Percentiles rank a stretch among this genome's conserved stretches.
phyloP scores from a whole-genome alignment of 1,284 basidiomycete genomes.

The Puccinia horiana region DNA sequence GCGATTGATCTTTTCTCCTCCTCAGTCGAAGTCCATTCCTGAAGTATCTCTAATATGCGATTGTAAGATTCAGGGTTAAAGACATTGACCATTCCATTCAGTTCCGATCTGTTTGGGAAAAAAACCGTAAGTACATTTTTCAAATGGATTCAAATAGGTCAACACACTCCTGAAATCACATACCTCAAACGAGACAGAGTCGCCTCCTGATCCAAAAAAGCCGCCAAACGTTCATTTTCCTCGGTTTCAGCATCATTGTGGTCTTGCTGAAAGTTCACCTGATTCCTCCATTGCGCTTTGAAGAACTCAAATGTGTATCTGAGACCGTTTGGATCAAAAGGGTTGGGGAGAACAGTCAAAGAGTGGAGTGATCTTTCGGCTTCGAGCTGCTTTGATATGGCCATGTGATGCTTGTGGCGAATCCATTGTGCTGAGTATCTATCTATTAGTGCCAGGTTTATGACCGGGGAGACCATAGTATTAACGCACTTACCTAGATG shows the following conservation, averaged over 20 bases:
- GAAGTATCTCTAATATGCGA: too few relatives aligned
- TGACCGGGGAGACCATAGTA: not conserved
- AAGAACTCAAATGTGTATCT: not conserved
- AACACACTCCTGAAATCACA: not conserved
- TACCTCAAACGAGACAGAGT: not conserved
- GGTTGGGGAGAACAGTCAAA: not conserved
- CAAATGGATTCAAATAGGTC: too few relatives aligned
- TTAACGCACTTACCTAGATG: not conserved
- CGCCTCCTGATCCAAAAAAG: not conserved
- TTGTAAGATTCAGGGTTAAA: too few relatives aligned
- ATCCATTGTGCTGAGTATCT: not conserved
- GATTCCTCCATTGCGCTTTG: not conserved
- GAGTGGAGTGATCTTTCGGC: not conserved
- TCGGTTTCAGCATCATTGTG: not conserved
- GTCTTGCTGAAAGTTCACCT: not conserved
- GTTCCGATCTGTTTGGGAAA: too few relatives aligned
- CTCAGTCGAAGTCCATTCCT: too few relatives aligned
- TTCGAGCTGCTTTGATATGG: not conserved
- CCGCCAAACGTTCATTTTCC: not conserved
- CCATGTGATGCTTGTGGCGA: not conserved
- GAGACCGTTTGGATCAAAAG: not conserved
- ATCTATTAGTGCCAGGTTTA: not conserved
- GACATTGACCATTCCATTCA: too few relatives aligned
- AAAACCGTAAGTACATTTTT: too few relatives aligned
- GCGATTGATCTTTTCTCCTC: too few relatives aligned